Evolutionary conservation across 345 rosid genomes (phyloP).

Genomic region (Alliaria petiolata): DNA sequence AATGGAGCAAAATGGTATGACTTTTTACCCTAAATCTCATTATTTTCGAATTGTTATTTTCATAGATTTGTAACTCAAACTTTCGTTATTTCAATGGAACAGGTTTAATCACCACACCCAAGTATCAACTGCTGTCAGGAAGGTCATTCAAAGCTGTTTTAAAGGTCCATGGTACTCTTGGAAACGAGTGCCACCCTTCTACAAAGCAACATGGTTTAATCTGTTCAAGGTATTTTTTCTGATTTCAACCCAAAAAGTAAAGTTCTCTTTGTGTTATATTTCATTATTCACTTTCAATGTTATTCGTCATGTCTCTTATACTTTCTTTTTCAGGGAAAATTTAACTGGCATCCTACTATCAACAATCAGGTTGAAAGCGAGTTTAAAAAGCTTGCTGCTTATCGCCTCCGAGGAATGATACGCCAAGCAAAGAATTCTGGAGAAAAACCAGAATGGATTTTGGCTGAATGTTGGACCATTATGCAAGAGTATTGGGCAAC

Average conservation of each 20-base stretch:
- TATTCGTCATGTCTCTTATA: background rate
- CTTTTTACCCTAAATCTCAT: too few relatives aligned
- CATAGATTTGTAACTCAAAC: too few relatives aligned
- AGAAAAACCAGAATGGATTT: background rate
- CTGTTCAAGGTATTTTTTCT: background rate
- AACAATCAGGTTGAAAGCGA: too few relatives aligned
- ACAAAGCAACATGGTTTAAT: background rate
- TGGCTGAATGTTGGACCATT: background rate
- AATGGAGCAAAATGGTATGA: too few relatives aligned
- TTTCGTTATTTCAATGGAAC: too few relatives aligned
- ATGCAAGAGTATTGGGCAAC: background rate
- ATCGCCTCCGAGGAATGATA: background rate
- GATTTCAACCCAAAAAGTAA: too few relatives aligned
- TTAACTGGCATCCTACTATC: too few relatives aligned
- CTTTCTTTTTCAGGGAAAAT: too few relatives aligned
- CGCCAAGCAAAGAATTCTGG: background rate
- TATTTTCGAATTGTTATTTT: too few relatives aligned
- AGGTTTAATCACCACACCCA: background rate
- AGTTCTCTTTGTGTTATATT: background rate
- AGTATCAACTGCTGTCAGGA: background rate
- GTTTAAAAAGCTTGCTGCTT: too few relatives aligned
- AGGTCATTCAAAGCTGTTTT: background rate
- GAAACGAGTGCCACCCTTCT: background rate
- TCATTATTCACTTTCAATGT: background rate
- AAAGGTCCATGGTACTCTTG: background rate